These are phyloP conservation scores for Pleurotus ostreatus DNA, from an alignment of 768 basidiomycete genomes.

Conservation along the genomic window DNA sequence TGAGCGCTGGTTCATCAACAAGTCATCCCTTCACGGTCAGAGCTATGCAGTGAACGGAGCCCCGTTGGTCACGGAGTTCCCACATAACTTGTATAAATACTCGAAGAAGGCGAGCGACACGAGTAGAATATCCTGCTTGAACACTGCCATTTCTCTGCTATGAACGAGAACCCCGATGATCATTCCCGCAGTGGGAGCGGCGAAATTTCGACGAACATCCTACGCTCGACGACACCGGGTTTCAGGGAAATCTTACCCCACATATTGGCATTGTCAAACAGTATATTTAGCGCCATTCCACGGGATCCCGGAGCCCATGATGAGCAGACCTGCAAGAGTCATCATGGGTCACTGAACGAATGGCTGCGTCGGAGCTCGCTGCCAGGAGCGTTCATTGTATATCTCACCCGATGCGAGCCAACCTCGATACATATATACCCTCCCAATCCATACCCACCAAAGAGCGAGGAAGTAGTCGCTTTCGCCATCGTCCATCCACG, in stretches of 20 bases:
- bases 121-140: too few species aligned
- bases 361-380: not conserved
- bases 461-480: not conserved
- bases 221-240: not conserved
- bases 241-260: not conserved
- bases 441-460: not conserved
- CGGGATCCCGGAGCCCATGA: not conserved
- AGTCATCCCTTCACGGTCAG: too few species aligned
- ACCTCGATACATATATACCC: not conserved
- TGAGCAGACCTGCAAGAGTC: not conserved
- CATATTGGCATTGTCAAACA: not conserved
- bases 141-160: too few species aligned
- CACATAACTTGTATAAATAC: too few species aligned
- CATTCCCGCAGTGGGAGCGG: not conserved
- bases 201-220: not conserved
- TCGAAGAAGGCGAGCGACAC: too few species aligned
- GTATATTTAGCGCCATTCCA: not conserved
- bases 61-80: too few species aligned
- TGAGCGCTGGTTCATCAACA: too few species aligned
- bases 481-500: slow-evolving; percentile 3
- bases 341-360: not conserved
- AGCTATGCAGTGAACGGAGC: too few species aligned
- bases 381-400: slow-evolving; percentile 2
- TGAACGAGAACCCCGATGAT: too few species aligned
- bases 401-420: not conserved